Base-by-base conservation (phyloP, 495 filamentous ascomycete genomes). In the Talaromyces trachyspermus region DNA sequence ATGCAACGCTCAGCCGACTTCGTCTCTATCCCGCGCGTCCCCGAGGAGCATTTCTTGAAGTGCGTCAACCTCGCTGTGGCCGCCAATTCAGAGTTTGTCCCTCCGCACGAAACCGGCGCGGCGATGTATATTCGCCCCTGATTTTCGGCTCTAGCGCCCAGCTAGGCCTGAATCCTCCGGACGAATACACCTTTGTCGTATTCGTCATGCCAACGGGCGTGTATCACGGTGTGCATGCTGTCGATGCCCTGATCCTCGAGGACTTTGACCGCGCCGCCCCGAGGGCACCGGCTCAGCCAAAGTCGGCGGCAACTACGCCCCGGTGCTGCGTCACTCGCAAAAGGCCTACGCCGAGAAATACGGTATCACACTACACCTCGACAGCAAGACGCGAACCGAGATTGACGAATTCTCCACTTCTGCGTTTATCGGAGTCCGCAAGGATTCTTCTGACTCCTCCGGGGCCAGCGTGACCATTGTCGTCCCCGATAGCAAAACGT, bases 381-480 rank as follows among this genome's bases (percentile, higher is more conserved):
- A 95, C 57, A 90, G 86, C 56, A 78, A 79, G 62, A 84, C 77
- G 10, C 75, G 87, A 49, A 82, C 75, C 18, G 85, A 85, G 63
- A 75, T 95, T 35, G 89, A 95, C 53, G 89, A 95, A 69, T 95
- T 95, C 52, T 88, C 83, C 41, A 95, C 89, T 0, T 84, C 79
- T 26, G 89, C 85, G 1, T 94, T 95, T 50, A 80, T 95, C 45
- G 89, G 86, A 0, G 83, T 84, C 5, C 68, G 76, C 52, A 75
- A 78, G 32, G 68, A 64, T 33, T 52, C 50, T n/a, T n/a, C n/a
- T n/a, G n/a, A n/a, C 0, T 8, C 39, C 2, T 68, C 79, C 1
- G 74, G 76, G 0, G 67, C 74, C 2, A 49, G 72, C n/a, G 70
- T 84, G 12, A 90, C 79, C 12, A 61, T 95, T 0, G 81, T 91